phyloP scores from a whole-genome alignment of 345 rosid species.

The Pugionium cornutum region DNA sequence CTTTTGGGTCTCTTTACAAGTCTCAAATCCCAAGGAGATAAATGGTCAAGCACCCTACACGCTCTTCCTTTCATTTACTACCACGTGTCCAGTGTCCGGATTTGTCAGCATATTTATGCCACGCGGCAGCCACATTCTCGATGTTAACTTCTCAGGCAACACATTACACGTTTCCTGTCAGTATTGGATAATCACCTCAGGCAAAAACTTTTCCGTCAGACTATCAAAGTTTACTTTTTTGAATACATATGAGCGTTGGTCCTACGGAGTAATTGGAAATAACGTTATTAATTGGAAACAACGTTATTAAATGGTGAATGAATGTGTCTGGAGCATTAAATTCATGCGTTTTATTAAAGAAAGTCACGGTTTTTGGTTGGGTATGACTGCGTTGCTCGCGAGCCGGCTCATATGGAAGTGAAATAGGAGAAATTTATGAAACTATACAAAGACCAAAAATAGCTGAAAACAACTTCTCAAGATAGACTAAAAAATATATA shows the following conservation, averaged over 20 bases:
- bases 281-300: too few relatives aligned
- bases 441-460: too few relatives aligned
- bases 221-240: too few relatives aligned
- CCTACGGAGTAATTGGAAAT: too few relatives aligned
- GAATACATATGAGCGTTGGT: too few relatives aligned
- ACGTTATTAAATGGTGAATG: not conserved
- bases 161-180: constrained; percentile 7
- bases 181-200: not conserved
- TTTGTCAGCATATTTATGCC: constrained; percentile 36
- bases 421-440: too few relatives aligned
- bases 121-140: constrained; percentile 26
- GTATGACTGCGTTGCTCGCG: constrained; percentile 20
- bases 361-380: constrained; percentile 19
- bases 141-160: constrained; percentile 18
- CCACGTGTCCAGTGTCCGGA: constrained; percentile 24
- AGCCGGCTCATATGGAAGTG: constrained; percentile 4
- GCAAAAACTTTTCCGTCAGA: not conserved
- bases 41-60: constrained; percentile 39
- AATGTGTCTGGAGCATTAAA: constrained; percentile 33
- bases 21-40: constrained; percentile 36
- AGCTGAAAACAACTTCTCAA: too few relatives aligned
- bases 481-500: too few relatives aligned
- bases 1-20: not conserved
- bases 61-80: constrained; percentile 27
- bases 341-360: constrained; percentile 30